Evolutionary conservation across 2,329 filamentous ascomycete genomes (phyloP), one percentile per base, ranked within the genome.

Genomic region (Emergomyces africanus): DNA sequence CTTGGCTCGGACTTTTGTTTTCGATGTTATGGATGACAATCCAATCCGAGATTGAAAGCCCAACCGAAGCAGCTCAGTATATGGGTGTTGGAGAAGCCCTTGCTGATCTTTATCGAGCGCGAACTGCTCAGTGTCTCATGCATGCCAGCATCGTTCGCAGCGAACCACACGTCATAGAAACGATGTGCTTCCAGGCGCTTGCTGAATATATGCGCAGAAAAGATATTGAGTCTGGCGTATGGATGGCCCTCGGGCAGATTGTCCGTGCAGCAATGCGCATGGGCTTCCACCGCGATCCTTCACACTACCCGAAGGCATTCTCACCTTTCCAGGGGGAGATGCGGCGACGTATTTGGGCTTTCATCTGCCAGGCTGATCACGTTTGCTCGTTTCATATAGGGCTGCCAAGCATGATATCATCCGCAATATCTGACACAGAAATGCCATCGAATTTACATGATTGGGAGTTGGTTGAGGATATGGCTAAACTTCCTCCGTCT

Each of bases 281-380:
- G 71, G 75, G 75, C 3, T 73, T 74, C 57, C 75, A 76, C 56
- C 69, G 74, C 14, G 74, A 77, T 20, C 70, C 72, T 1, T 66
- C 68, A 2, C 66, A 69, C 18, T 71, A 73, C 54, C 50, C 64
- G 1, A 68, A 69, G 12, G 70, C 75, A 12, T 53, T 53, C 33
- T 65, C 69, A 0, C 64, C 67, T 2, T 71, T 73, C 44, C 65
- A 70, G 46, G 68, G 64, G 5, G 72, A 74, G 59, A 72, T 73
- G 67, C 67, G 71, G 0, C 64, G 72, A 33, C 63, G 72, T 14
- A 54, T 67, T 9, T 74, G 70, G 69, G 62, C 65, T 50, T 59
- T 69, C 8, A 60, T 76, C 23, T 60, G 71, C 49, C 68, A 71
- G 10, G 57, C 74, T 5, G 75, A 77, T 60, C 61, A 75, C 23